Evolutionary conservation across 1,139 yeast species (phyloP).

Genomic region (Hemisphaericaspora lyxosophila): DNA sequence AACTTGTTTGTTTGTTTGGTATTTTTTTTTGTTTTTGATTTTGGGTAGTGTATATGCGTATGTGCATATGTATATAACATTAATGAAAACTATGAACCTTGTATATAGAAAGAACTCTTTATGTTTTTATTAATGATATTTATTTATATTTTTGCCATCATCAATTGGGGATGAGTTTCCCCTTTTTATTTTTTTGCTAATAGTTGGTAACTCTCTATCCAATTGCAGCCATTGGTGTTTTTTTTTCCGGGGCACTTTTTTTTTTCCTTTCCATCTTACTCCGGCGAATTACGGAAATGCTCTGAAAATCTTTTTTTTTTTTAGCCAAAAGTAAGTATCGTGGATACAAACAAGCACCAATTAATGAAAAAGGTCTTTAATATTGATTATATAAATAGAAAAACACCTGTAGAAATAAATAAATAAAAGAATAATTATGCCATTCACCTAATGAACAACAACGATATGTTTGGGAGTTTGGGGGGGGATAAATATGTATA

Average conservation of each 20-base stretch:
- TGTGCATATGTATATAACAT: neutral
- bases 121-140: neutral
- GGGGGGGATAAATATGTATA: neutral
- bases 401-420: conserved; percentile 1
- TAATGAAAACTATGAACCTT: neutral
- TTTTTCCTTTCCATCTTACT: neutral
- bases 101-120: conserved; percentile 2
- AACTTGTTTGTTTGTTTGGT: neutral
- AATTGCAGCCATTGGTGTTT: neutral
- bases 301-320: neutral
- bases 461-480: no score
- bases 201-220: no score
- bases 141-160: conserved; percentile 2
- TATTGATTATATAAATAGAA: neutral
- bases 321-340: no score
- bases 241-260: conserved; percentile 2
- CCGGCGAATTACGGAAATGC: neutral
- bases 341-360: no score
- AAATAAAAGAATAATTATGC: conserved; percentile 1
- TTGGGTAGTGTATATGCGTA: no score
- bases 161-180: no score
- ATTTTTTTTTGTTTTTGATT: neutral
- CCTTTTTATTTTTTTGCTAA: no score
- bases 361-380: neutral
- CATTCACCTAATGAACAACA: neutral